Evolutionary conservation across 805 yeast species (phyloP).

Genomic region (Sungouiella blattae): DNA sequence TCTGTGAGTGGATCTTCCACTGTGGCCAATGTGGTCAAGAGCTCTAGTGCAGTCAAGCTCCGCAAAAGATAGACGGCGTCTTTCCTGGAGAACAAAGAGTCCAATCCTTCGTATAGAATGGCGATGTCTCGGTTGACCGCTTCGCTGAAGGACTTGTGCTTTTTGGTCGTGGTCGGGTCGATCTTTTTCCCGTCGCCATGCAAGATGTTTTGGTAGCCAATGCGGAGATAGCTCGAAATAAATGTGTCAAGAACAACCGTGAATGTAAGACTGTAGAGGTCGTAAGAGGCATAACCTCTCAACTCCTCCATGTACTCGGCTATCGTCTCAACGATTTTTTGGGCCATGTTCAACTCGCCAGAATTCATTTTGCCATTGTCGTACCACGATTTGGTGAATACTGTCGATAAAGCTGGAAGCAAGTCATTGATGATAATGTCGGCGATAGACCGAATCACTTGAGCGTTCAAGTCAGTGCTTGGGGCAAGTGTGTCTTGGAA

Average conservation of each 20-base stretch:
- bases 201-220: conserved; percentile 39
- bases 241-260: conserved; percentile 36
- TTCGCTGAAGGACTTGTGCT: conserved; percentile 35
- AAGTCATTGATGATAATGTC: conserved; percentile 72
- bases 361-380: conserved; percentile 35
- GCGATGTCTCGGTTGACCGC: conserved; percentile 37
- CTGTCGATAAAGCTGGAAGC: conserved; percentile 52
- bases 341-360: conserved; percentile 44
- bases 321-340: conserved; percentile 67
- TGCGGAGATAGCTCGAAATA: conserved; percentile 34
- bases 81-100: conserved; percentile 36
- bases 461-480: conserved; percentile 77
- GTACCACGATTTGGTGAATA: conserved; percentile 73
- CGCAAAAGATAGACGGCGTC: conserved; percentile 37
- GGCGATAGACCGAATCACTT: conserved; percentile 64
- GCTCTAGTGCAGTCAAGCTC: conserved; percentile 40
- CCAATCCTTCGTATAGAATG: conserved; percentile 34
- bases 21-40: conserved; percentile 36
- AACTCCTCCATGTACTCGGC: conserved; percentile 71
- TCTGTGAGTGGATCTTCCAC: conserved; percentile 32
- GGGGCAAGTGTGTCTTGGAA: conserved; percentile 48
- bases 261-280: conserved; percentile 38
- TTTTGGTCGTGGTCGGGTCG: conserved; percentile 35
- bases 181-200: conserved; percentile 41
- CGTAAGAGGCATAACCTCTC: conserved; percentile 42